Percentiles rank a stretch among this genome's conserved stretches.
These are phyloP conservation scores for Amylocarpus encephaloides DNA, from an alignment of 2,329 filamentous ascomycete genomes.

Conservation along the genomic window DNA sequence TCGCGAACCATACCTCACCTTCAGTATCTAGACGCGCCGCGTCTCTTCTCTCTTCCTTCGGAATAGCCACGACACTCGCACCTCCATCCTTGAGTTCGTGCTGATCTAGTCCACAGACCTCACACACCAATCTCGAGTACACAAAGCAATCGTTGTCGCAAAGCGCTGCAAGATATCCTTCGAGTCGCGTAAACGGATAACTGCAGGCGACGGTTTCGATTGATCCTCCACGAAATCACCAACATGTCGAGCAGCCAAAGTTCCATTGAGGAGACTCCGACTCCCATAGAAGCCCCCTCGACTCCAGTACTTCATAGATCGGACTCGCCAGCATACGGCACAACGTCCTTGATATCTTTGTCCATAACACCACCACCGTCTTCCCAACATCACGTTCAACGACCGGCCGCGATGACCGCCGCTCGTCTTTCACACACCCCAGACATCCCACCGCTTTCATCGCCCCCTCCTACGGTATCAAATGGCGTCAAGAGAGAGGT, in stretches of 20 bases:
- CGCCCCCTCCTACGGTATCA: conserved; percentile 25
- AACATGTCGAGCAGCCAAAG: conserved; percentile 24
- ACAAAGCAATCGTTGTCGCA: background rate
- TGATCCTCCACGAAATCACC: background rate
- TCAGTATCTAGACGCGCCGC: background rate
- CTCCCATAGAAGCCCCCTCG: conserved; percentile 18
- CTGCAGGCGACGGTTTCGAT: background rate
- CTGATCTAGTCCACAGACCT: background rate
- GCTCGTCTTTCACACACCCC: conserved; percentile 15
- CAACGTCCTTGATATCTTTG: conserved; percentile 19
- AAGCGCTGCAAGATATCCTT: background rate
- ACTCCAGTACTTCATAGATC: conserved; percentile 21
- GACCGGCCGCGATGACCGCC: conserved; percentile 8
- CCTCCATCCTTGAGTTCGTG: background rate
- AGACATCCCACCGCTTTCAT: conserved; percentile 20
- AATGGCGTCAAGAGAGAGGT: conserved; percentile 22
- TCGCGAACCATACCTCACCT: too few relatives aligned
- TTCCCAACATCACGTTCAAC: conserved; percentile 41
- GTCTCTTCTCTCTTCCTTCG: background rate
- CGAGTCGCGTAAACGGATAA: background rate
- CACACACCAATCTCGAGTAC: background rate
- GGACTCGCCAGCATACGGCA: conserved; percentile 9
- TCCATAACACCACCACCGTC: conserved; percentile 59
- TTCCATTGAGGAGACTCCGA: conserved; percentile 20
- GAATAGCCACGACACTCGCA: background rate